These are phyloP conservation scores for Colletotrichum nymphaeae DNA, from an alignment of 2,329 filamentous ascomycete species.

Conservation along the genomic window DNA sequence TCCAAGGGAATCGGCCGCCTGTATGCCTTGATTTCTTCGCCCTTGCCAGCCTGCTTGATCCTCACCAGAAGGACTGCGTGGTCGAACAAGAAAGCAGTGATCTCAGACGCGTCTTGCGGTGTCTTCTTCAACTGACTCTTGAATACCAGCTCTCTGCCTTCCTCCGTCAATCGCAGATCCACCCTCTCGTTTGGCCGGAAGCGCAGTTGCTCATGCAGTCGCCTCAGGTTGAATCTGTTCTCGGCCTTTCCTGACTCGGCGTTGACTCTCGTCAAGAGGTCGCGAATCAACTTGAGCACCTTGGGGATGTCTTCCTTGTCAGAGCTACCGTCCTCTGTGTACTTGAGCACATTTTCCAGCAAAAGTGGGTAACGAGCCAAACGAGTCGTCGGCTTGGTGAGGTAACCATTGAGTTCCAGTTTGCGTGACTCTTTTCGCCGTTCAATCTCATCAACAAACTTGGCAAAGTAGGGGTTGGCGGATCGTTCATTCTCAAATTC, in stretches of 20 bases:
- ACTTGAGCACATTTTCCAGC: constrained; percentile 90
- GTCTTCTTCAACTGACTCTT: constrained; percentile 95
- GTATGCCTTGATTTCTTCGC: constrained; percentile 95
- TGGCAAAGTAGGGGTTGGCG: constrained; percentile 84
- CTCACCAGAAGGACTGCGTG: constrained; percentile 93
- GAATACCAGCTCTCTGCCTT: constrained; percentile 91
- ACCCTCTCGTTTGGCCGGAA: constrained; percentile 92
- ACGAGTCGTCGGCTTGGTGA: constrained; percentile 97
- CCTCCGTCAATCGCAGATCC: constrained; percentile 93
- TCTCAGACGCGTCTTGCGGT: constrained; percentile 80
- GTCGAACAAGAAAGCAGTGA: constrained; percentile 95
- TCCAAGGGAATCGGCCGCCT: constrained; percentile 94
- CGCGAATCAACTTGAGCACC: constrained; percentile 86
- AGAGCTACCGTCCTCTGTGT: constrained; percentile 87
- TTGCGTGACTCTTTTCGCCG: constrained; percentile 96
- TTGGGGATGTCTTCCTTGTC: constrained; percentile 94
- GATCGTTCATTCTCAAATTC: constrained; percentile 97
- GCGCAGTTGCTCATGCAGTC: constrained; percentile 90
- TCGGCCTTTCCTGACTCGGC: constrained; percentile 96
- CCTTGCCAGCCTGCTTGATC: constrained; percentile 91
- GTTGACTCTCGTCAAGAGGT: constrained; percentile 89
- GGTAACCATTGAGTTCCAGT: constrained; percentile 94
- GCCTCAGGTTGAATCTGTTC: constrained; percentile 95
- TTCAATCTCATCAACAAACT: constrained; percentile 97
- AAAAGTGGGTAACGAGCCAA: constrained; percentile 93